phyloP scores from a whole-genome alignment of 1,284 basidiomycete species.

The Heterobasidion parviporum region DNA sequence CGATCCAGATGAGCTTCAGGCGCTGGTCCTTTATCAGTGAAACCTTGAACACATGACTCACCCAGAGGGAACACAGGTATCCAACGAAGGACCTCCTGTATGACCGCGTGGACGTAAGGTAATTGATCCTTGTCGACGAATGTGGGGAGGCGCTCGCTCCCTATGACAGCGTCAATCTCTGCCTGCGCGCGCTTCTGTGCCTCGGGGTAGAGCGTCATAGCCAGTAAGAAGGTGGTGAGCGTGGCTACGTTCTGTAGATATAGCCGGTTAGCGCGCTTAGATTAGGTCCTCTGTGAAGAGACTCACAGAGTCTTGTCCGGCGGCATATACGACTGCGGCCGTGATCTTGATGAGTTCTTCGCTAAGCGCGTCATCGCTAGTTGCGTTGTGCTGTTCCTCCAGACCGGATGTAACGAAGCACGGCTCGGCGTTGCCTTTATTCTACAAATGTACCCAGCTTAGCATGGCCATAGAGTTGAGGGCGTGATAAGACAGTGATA shows the following conservation, averaged over 20 bases:
- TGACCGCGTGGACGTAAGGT: conserved; percentile 29
- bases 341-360: conserved; percentile 13
- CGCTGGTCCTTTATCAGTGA: not conserved
- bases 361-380: conserved; percentile 4
- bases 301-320: not conserved
- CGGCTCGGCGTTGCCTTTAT: conserved; percentile 8
- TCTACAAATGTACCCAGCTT: not conserved
- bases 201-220: conserved; percentile 32
- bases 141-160: conserved; percentile 28
- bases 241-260: conserved; percentile 29
- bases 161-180: conserved; percentile 33
- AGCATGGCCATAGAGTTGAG: too few relatives aligned
- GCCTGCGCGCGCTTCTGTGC: conserved; percentile 28
- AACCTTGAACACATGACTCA: not conserved
- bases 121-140: conserved; percentile 29
- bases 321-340: conserved; percentile 11
- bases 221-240: conserved; percentile 30
- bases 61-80: conserved; percentile 14
- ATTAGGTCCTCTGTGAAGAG: too few relatives aligned
- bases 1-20: not conserved
- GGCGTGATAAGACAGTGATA: too few relatives aligned
- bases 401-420: conserved; percentile 11
- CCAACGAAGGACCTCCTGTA: conserved; percentile 31
- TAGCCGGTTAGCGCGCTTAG: too few relatives aligned
- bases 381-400: conserved; percentile 6